Conservation (phyloP, 805 yeast species). For the Jamesozyma spencerorum region DNA sequence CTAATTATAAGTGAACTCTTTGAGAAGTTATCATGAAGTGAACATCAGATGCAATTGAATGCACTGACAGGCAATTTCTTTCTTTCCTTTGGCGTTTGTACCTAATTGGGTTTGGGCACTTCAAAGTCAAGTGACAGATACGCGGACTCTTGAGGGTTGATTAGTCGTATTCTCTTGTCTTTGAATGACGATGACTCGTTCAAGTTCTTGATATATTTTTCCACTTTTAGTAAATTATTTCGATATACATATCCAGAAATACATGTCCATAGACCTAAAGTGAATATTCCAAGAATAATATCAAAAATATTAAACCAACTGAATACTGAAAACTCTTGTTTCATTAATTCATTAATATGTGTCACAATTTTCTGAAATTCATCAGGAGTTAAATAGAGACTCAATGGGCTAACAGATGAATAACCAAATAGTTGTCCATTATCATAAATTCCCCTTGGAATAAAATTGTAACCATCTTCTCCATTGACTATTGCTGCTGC, state of each 20-base stretch:
- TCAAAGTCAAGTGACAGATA: conserved; percentile 36
- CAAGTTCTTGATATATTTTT: conserved; percentile 31
- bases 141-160: conserved; percentile 46
- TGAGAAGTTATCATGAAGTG: no score
- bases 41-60: no score
- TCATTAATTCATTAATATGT: conserved; percentile 36
- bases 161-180: conserved; percentile 30
- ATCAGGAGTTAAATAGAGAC: conserved; percentile 27
- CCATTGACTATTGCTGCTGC: conserved; percentile 45
- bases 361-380: conserved; percentile 38
- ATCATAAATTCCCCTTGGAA: conserved; percentile 33
- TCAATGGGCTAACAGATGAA: conserved; percentile 45
- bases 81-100: no score
- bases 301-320: conserved; percentile 35
- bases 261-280: conserved; percentile 36
- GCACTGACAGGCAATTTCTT: no score
- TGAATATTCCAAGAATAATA: conserved; percentile 29
- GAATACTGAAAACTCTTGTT: conserved; percentile 34
- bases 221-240: conserved; percentile 31
- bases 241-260: conserved; percentile 24
- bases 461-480: conserved; percentile 19
- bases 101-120: conserved; percentile 15
- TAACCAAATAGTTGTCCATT: conserved; percentile 42
- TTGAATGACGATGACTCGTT: conserved; percentile 23
- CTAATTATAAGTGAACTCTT: no score